These are phyloP conservation scores for Trametes cinnabarina DNA, from an alignment of 768 basidiomycete genomes.

Conservation along the genomic window DNA sequence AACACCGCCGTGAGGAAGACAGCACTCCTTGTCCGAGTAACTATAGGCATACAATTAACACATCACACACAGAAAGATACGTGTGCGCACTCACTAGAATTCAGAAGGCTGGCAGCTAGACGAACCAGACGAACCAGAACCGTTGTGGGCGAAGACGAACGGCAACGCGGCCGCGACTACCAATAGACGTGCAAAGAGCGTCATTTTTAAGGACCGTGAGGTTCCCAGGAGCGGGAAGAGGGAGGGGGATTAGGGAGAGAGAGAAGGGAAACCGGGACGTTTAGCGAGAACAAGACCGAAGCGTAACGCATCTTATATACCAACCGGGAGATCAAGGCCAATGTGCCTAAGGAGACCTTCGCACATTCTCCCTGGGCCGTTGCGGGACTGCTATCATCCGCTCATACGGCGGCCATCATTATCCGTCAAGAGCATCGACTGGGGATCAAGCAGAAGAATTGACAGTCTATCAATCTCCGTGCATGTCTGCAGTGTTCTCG, in stretches of 20 bases:
- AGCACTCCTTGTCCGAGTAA: slow-evolving; percentile 37
- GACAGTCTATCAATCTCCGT: slow-evolving; percentile 1
- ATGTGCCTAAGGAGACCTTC: neutral
- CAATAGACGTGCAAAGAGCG: slow-evolving; percentile 34
- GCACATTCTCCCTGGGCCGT: slow-evolving; percentile 1
- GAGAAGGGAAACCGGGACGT: slow-evolving; percentile 22
- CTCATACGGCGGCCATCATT: slow-evolving; percentile 18
- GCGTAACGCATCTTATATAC: slow-evolving; percentile 10
- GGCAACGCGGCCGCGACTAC: slow-evolving; percentile 37
- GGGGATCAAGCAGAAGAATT: slow-evolving; percentile 5
- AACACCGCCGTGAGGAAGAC: slow-evolving; percentile 44
- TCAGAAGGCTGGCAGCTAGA: slow-evolving; percentile 29
- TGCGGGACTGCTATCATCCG: slow-evolving; percentile 16
- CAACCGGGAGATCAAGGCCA: neutral
- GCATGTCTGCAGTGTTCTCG: neutral
- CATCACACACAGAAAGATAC: neutral
- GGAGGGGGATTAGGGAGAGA: slow-evolving; percentile 24
- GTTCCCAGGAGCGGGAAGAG: slow-evolving; percentile 32
- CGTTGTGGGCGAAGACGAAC: slow-evolving; percentile 29
- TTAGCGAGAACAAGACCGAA: slow-evolving; percentile 11
- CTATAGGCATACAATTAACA: slow-evolving; percentile 19
- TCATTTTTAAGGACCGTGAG: slow-evolving; percentile 34
- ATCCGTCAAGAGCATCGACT: slow-evolving; percentile 10
- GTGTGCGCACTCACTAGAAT: slow-evolving; percentile 21
- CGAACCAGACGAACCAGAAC: neutral